Percentiles rank a stretch among this genome's conserved stretches.
Conservation (phyloP, 257 asterid species). For the Oldenlandia corymbosa region DNA sequence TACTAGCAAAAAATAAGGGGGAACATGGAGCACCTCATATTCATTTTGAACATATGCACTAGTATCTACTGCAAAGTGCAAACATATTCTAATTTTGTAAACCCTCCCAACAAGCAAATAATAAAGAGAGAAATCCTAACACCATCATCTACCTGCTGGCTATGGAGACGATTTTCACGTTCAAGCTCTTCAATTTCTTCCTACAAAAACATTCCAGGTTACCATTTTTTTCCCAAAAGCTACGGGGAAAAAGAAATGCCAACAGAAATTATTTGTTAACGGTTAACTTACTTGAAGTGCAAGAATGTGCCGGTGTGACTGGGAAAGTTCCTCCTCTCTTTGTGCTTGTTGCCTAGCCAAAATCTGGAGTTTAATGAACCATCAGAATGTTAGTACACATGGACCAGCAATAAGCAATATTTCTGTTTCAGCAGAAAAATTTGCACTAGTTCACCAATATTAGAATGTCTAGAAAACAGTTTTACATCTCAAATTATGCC, state of each 20-base stretch:
- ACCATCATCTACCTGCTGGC: slow-evolving; percentile 69
- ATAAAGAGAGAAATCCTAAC: background rate
- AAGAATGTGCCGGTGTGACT: slow-evolving; percentile 94
- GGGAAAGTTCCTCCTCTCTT: slow-evolving; percentile 98
- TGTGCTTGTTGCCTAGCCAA: slow-evolving; percentile 99
- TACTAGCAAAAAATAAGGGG: background rate
- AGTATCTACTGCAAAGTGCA: background rate
- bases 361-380: slow-evolving; percentile 46
- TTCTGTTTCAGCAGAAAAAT: background rate
- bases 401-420: background rate
- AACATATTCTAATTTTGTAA: background rate
- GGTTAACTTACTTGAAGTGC: slow-evolving; percentile 53
- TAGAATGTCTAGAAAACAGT: background rate
- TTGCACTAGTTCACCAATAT: background rate
- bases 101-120: background rate
- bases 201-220: slow-evolving; percentile 38
- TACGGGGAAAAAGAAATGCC: background rate
- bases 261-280: background rate
- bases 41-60: background rate
- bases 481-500: background rate
- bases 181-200: slow-evolving; percentile 99
- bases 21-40: background rate
- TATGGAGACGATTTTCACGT: slow-evolving; percentile 92
- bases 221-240: background rate
- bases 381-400: slow-evolving; percentile 4